Evolutionary conservation across 2,329 filamentous ascomycete species (phyloP), one percentile per base, ranked within the genome.

Genomic region (Stachybotrys chlorohalonatus): DNA sequence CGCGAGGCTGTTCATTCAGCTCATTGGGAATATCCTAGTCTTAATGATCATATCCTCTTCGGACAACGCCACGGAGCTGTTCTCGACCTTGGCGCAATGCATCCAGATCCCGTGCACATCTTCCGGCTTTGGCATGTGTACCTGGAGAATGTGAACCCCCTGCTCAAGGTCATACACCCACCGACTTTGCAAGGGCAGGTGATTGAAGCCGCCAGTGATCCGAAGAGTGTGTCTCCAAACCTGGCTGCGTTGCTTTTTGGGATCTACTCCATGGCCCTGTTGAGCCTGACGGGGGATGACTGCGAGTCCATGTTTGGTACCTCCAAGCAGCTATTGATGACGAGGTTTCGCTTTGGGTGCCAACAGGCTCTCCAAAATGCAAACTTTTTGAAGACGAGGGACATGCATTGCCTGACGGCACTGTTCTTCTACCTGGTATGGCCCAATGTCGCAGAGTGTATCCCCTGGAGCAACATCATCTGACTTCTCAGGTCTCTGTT

Each of bases 241-340:
- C 63, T 83, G 3, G 77, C 84, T 59, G 80, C 80, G 0, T 69
- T 86, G 5, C 74, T 85, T 67, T 84, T 85, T 55, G 67, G 75
- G 57, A 73, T 81, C 5, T 81, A 81, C 59, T 70, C 67, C 42
- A 63, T 73, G 32, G 66, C 78, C 0, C 54, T 75, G 3, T 53
- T 68, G 3, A 80, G 73, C 46, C 64, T 83, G 6, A 62, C 63
- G 0, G 67, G 72, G 0, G 67, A 73, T 1, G 72, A 76, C 31
- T 83, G 77, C 48, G 57, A 63, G 7, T 57, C 58, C 0, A 64
- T 74, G 2, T 75, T 83, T 52, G 67, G 68, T 0, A 60, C 70
- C 9, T 52, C 70, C 0, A 78, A 75, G 60, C 56, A 67, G 5
- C 59, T 72, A 5, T 69, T 82, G 6, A 62, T 73, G 11, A 61